Conservation (phyloP, 176 grass and related monocot genomes). For the Melocanna baccifera region DNA sequence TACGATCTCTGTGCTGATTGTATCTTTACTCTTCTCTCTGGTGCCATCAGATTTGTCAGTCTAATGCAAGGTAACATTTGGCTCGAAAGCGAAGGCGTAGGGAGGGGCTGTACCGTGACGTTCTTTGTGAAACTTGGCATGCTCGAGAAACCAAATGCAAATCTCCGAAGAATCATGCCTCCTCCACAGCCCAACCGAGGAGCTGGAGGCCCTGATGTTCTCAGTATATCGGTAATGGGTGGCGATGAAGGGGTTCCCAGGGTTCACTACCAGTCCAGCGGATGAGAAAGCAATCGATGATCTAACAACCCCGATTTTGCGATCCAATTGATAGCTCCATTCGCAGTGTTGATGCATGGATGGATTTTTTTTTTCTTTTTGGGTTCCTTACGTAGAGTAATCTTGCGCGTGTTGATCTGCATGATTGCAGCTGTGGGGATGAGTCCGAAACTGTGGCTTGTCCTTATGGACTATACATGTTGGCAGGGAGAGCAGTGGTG, state of each 20-base stretch:
- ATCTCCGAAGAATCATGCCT: constrained; percentile 22
- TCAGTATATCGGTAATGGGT: background rate
- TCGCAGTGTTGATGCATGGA: background rate
- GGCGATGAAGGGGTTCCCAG: background rate
- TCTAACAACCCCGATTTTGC: background rate
- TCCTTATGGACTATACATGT: background rate
- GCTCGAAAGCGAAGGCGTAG: constrained; percentile 59
- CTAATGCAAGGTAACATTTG: constrained; percentile 76
- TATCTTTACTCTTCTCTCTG: background rate
- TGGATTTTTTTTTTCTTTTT: background rate
- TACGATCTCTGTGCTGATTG: background rate
- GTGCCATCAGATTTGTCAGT: constrained; percentile 53
- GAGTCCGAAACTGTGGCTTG: background rate
- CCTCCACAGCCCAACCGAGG: background rate
- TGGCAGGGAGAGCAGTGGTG: background rate
- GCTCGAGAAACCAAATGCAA: constrained; percentile 32
- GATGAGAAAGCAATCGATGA: background rate
- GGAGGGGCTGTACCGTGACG: constrained; percentile 54
- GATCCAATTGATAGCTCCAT: background rate
- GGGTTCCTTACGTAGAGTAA: background rate
- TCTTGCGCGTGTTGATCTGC: background rate
- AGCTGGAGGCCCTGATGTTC: background rate
- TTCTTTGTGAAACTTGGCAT: constrained; percentile 61
- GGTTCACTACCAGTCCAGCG: constrained; percentile 21
- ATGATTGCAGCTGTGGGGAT: background rate